Percentiles rank a stretch among this genome's conserved stretches.
Conservation (phyloP, 176 grass and related monocot species). For the Chloris gayana region DNA sequence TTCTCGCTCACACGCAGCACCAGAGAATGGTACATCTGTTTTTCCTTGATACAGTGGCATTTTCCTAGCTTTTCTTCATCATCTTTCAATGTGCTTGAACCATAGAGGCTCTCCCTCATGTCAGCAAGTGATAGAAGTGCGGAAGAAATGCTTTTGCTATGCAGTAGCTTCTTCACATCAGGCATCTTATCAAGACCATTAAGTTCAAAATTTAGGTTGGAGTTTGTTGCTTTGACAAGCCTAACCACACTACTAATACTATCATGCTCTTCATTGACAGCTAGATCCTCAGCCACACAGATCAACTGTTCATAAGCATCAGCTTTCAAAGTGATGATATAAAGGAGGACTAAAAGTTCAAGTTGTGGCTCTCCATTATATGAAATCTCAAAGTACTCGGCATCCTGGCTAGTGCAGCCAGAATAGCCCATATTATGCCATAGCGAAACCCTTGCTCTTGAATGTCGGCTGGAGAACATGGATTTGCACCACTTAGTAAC, state of each 20-base stretch:
- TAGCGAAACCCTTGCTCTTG: constrained; percentile 64
- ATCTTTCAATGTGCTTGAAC: constrained; percentile 51
- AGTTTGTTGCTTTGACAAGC: constrained; percentile 47
- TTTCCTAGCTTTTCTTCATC: constrained; percentile 42
- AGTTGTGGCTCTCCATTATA: constrained; percentile 78
- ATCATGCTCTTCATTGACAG: constrained; percentile 44
- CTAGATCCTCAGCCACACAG: constrained; percentile 40
- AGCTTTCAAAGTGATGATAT: constrained; percentile 60
- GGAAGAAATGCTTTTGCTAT: constrained; percentile 52
- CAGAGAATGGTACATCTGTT: constrained; percentile 74
- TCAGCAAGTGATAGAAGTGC: constrained; percentile 70
- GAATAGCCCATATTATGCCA: constrained; percentile 81
- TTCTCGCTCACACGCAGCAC: constrained; percentile 73
- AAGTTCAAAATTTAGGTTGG: constrained; percentile 27
- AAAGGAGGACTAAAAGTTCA: constrained; percentile 76
- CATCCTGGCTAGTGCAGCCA: constrained; percentile 65
- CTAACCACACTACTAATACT: constrained; percentile 47
- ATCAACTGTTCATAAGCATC: constrained; percentile 68
- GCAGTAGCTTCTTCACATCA: constrained; percentile 67
- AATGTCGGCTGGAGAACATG: constrained; percentile 51
- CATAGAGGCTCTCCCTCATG: constrained; percentile 73
- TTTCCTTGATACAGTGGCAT: constrained; percentile 52
- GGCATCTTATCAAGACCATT: constrained; percentile 31
- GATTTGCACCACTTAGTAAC: constrained; percentile 73
- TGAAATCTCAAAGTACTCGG: constrained; percentile 93